phyloP scores from a whole-genome alignment of 2,329 filamentous ascomycete genomes.

The Fusarium zealandicum region DNA sequence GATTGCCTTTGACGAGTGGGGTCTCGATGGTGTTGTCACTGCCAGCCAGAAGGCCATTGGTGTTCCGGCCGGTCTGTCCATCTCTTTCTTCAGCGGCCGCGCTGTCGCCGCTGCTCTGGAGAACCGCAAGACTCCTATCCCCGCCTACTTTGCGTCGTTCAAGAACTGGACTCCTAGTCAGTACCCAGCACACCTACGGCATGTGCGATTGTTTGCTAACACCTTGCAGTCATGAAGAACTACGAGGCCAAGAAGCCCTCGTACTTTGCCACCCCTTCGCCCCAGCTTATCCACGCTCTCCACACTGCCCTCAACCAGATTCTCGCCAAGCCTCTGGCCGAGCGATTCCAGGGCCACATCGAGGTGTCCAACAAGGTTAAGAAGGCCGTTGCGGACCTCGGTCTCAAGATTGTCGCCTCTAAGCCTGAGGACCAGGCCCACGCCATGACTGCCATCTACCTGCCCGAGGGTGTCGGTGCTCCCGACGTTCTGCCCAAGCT shows the following conservation, averaged over 20 bases:
- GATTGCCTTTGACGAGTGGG: constrained; percentile 95
- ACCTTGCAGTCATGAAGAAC: constrained; percentile 84
- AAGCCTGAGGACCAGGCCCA: constrained; percentile 93
- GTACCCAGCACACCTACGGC: constrained; percentile 37
- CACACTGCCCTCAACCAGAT: constrained; percentile 90
- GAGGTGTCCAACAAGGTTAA: constrained; percentile 86
- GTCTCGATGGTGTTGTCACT: constrained; percentile 89
- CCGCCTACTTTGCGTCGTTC: constrained; percentile 93
- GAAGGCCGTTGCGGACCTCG: constrained; percentile 78
- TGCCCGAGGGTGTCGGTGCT: constrained; percentile 83
- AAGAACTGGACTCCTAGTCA: constrained; percentile 95
- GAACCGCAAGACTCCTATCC: constrained; percentile 79
- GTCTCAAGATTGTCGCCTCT: constrained; percentile 83
- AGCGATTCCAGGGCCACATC: constrained; percentile 84
- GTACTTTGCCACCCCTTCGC: constrained; percentile 96
- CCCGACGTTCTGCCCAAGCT: constrained; percentile 86
- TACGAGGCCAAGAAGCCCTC: constrained; percentile 98
- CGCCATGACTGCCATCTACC: constrained; percentile 97
- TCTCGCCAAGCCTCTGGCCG: constrained; percentile 76
- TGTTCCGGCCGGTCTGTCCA: constrained; percentile 90
- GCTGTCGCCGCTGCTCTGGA: constrained; percentile 80
- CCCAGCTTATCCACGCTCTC: constrained; percentile 90
- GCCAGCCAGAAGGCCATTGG: constrained; percentile 98
- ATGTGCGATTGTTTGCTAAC: constrained; percentile 21
- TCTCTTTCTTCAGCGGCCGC: constrained; percentile 89